A percentile compares a stretch with the other conserved stretches of the same genome.
Evolutionary conservation across 139 green algal species (phyloP).

Genomic region (Chlamydomonas schloesseri): DNA sequence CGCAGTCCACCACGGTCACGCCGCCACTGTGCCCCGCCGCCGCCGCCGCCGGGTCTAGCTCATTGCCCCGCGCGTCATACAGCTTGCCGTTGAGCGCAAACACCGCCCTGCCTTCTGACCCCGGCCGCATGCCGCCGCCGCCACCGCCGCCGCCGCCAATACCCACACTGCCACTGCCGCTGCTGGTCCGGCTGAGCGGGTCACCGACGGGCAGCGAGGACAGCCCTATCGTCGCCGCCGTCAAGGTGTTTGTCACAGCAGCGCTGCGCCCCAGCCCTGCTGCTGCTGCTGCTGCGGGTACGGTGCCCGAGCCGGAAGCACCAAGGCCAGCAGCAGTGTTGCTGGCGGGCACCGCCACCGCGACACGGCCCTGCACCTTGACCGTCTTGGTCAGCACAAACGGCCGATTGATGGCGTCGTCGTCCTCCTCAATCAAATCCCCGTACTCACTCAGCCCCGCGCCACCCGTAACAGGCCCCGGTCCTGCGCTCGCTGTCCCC

Average conservation of each 20-base stretch:
- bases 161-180: background rate
- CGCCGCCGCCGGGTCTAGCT: background rate
- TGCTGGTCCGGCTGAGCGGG: slow-evolving; percentile 13
- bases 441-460: background rate
- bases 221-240: background rate
- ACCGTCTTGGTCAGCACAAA: slow-evolving; percentile 19
- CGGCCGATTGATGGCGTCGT: background rate
- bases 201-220: background rate
- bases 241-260: background rate
- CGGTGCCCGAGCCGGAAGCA: too few species aligned
- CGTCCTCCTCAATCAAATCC: background rate
- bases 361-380: slow-evolving; percentile 27
- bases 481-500: too few species aligned
- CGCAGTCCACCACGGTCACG: slow-evolving; percentile 29
- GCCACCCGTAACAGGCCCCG: too few species aligned
- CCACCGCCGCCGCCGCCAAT: background rate
- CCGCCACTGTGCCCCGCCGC: background rate
- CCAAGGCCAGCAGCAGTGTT: too few species aligned
- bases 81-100: slow-evolving; percentile 36
- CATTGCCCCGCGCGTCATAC: slow-evolving; percentile 12
- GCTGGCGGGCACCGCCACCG: background rate
- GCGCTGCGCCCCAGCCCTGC: background rate
- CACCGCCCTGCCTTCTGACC: background rate
- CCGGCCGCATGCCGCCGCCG: background rate
- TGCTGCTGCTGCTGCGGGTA: too few species aligned